Evolutionary conservation across 2,329 filamentous ascomycete genomes (phyloP).

Genomic region (Saccharata proteae): DNA sequence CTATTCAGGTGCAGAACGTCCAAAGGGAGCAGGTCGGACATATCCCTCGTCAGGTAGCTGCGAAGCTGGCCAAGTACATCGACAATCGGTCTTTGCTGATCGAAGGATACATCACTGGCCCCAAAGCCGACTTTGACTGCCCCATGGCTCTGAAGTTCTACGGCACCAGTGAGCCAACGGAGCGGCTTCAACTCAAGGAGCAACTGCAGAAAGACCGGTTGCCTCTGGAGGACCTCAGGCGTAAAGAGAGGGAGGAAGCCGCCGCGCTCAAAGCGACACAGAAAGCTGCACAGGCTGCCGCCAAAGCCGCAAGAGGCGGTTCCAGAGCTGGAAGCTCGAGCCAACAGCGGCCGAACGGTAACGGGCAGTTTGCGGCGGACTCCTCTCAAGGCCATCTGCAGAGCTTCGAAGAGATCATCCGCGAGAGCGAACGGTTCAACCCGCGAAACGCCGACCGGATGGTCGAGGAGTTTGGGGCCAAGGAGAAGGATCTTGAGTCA

Average conservation of each 20-base stretch:
- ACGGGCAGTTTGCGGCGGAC: constrained; percentile 8
- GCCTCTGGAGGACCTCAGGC: constrained; percentile 35
- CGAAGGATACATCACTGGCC: constrained; percentile 58
- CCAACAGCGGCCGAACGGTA: constrained; percentile 3
- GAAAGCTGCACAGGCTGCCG: constrained; percentile 24
- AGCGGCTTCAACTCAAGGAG: constrained; percentile 43
- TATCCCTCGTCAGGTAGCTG: constrained; percentile 52
- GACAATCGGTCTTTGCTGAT: constrained; percentile 41
- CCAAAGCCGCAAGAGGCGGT: constrained; percentile 18
- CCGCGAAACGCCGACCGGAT: constrained; percentile 52
- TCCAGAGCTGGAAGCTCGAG: constrained; percentile 16
- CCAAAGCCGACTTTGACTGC: constrained; percentile 57
- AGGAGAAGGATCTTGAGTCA: constrained; percentile 50
- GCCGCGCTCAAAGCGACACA: constrained; percentile 43
- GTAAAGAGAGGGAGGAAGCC: constrained; percentile 39
- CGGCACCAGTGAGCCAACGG: constrained; percentile 47
- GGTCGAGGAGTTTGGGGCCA: constrained; percentile 57
- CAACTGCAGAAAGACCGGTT: constrained; percentile 54
- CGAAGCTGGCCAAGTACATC: constrained; percentile 63
- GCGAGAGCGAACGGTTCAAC: constrained; percentile 54
- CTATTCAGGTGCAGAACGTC: constrained; percentile 69
- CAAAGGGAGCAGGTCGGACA: constrained; percentile 67
- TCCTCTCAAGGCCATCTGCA: constrained; percentile 24
- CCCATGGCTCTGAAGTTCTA: constrained; percentile 59
- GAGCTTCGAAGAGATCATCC: constrained; percentile 51